Conservation (phyloP, 139 green algal genomes). For the Tetradesmus lagerheimii region DNA sequence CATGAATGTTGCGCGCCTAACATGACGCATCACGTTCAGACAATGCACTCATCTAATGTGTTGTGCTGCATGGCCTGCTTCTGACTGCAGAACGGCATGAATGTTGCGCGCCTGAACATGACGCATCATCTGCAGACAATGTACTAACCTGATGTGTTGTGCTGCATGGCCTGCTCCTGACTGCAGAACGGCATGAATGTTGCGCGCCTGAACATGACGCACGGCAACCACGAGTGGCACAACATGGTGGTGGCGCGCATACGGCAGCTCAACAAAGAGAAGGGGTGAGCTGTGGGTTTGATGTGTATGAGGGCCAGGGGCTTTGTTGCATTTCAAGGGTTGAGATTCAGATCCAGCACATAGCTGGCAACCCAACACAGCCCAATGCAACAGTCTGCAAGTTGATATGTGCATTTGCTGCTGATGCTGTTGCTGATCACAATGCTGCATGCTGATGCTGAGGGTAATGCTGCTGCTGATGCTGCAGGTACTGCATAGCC, state of each 20-base stretch:
- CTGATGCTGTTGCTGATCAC: background rate
- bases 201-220: slow-evolving; percentile 78
- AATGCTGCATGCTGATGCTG: background rate
- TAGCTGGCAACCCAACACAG: too few relatives aligned
- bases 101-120: slow-evolving; percentile 80
- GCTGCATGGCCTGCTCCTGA: background rate
- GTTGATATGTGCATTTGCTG: too few relatives aligned
- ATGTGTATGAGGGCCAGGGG: too few relatives aligned
- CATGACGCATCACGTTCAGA: too few relatives aligned
- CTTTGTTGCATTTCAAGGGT: too few relatives aligned
- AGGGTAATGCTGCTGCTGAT: background rate
- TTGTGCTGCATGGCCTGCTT: background rate
- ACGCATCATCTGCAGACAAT: too few relatives aligned
- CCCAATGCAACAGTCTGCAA: too few relatives aligned
- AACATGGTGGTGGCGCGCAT: slow-evolving; percentile 69
- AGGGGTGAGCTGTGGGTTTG: too few relatives aligned
- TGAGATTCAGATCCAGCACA: too few relatives aligned
- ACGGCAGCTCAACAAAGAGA: slow-evolving; percentile 77
- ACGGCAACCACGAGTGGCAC: slow-evolving; percentile 78
- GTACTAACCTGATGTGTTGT: too few relatives aligned
- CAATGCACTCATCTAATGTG: too few relatives aligned
- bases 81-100: slow-evolving; percentile 70
- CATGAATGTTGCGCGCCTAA: slow-evolving; percentile 84
- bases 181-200: slow-evolving; percentile 75
- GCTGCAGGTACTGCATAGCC: slow-evolving; percentile 70